Evolutionary conservation across 805 yeast genomes (phyloP), one percentile per base, ranked within the genome.

Genomic region (Lipomyces starkeyi): DNA sequence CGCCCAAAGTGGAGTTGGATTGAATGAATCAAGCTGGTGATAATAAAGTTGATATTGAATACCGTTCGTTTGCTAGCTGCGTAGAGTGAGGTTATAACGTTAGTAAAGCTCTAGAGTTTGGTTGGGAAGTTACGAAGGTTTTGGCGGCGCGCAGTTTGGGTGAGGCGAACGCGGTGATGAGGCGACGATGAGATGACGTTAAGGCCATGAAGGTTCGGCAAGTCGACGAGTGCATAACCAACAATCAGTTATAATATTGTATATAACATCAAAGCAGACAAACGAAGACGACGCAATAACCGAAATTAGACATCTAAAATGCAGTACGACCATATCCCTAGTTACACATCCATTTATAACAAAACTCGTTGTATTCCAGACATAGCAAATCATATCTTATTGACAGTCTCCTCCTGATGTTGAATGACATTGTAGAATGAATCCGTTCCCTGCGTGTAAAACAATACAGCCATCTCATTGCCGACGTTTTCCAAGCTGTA

Each of bases 371-470:
- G 8, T 43, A 43, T 17, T 43, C 9, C 11, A 43, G 20, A 43
- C 40, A 43, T 43, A n/a, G 20, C 9, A 17, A n/a, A 17, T 43
- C 49, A 43, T n/a, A 43, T 17, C 22, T n/a, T 43, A 22, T 43
- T 3, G 49, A 43, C 22, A 6, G 20, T 43, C 11, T n/a, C 49
- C 22, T 17, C n/a, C 8, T 43, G 20, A 17, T 17, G 13, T 43
- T 43, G n/a, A 43, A 29, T 13, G n/a, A 40, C 56, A 56, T 73
- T 72, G 52, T 64, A 66, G 58, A 74, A 53, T 8, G 76, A 72
- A 65, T 72, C 71, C 29, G 77, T 84, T 3, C 88, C 84, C 75
- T 92, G 97, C 0, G 90, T 94, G 74, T 91, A 92, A 76, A 90
- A 91, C 75, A 93, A 74, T 64, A 85, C 84, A 0, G 89, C 91